Percentiles rank a stretch among this genome's conserved stretches.
Evolutionary conservation across 2,329 filamentous ascomycete genomes (phyloP).

Genomic region (Stagonosporopsis rhizophila): DNA sequence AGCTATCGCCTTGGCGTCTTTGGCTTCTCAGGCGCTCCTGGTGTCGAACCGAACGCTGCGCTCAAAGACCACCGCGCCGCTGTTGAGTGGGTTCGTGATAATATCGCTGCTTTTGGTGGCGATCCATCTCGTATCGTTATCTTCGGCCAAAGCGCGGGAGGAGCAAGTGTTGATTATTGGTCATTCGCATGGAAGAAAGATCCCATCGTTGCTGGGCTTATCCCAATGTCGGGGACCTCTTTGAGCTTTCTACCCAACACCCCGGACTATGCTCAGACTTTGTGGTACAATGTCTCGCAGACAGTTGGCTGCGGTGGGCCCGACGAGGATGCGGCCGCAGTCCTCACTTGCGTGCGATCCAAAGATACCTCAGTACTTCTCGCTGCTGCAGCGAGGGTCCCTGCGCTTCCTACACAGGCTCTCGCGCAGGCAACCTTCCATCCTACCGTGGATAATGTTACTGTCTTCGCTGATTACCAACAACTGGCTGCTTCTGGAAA

Average conservation of each 20-base stretch:
- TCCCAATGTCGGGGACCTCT: conserved; percentile 58
- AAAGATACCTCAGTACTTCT: conserved; percentile 31
- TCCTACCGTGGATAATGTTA: conserved; percentile 41
- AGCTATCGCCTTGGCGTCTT: conserved; percentile 51
- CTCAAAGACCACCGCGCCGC: conserved; percentile 39
- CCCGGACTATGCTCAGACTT: conserved; percentile 28
- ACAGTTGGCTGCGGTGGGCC: conserved; percentile 46
- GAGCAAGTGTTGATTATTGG: conserved; percentile 56
- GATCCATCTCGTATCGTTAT: conserved; percentile 49
- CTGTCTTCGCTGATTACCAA: conserved; percentile 40
- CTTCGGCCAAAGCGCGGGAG: conserved; percentile 51
- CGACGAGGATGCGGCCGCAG: conserved; percentile 28
- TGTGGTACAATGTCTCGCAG: conserved; percentile 49
- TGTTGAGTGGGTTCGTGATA: conserved; percentile 51
- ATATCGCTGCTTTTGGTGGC: conserved; percentile 52
- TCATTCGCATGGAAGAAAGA: conserved; percentile 57
- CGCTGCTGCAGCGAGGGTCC: conserved; percentile 37
- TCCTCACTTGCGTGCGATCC: conserved; percentile 49
- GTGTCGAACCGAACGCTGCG: conserved; percentile 47
- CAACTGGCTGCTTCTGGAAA: conserved; percentile 28
- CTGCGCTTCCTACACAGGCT: conserved; percentile 35
- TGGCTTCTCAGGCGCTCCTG: conserved; percentile 49
- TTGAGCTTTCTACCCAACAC: conserved; percentile 42
- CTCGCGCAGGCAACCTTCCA: conserved; percentile 38
- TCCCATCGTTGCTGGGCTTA: conserved; percentile 58